Percentiles rank a stretch among this genome's conserved stretches.
These are phyloP conservation scores for Solanum lignicaule DNA, from an alignment of 257 asterid species.

Conservation along the genomic window DNA sequence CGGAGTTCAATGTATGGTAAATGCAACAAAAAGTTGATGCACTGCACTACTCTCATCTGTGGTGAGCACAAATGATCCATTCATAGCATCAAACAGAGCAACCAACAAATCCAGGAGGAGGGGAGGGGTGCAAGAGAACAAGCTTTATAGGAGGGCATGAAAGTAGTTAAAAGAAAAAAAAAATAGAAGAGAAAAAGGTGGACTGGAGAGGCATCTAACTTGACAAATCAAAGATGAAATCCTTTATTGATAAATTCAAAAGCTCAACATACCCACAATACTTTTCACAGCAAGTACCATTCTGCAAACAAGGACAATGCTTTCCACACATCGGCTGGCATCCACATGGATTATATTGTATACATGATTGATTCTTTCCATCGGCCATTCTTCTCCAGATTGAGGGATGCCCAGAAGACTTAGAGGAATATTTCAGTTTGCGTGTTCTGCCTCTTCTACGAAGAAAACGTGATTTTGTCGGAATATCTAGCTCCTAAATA, in stretches of 20 bases:
- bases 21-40: neutral
- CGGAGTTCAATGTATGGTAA: neutral
- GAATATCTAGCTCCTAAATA: constrained; percentile 44
- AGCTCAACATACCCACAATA: constrained; percentile 72
- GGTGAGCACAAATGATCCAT: neutral
- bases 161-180: neutral
- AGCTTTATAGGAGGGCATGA: neutral
- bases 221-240: neutral
- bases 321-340: constrained; percentile 83
- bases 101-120: neutral
- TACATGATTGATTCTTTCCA: constrained; percentile 70
- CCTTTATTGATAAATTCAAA: neutral
- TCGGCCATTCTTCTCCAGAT: constrained; percentile 87
- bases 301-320: constrained; percentile 77
- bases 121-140: neutral
- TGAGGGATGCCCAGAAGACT: constrained; percentile 97
- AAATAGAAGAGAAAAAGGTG: neutral
- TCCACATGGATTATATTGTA: constrained; percentile 68
- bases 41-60: neutral
- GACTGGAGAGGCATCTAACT: neutral
- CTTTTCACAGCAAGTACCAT: constrained; percentile 68
- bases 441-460: constrained; percentile 89
- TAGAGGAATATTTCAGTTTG: constrained; percentile 84
- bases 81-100: neutral
- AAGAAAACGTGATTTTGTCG: constrained; percentile 63